Base-by-base conservation (phyloP, 495 filamentous ascomycete genomes). In the Neurospora sp. region DNA sequence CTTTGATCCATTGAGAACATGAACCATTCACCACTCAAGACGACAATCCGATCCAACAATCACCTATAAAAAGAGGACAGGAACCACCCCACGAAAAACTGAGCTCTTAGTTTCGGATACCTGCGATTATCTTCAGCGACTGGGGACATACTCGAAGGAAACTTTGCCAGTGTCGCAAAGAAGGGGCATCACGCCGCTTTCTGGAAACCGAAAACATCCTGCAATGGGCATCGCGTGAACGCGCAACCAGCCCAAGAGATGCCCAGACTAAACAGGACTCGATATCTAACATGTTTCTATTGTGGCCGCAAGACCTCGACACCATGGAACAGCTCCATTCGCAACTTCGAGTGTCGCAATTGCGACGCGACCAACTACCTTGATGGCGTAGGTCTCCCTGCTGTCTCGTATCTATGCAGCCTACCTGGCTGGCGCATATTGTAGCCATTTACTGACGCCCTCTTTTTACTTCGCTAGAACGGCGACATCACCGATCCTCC, bases 401-500 rank as follows among this genome's bases (percentile, higher is more conserved):
- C 35, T 61, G 31, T 40, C 22, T 20, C 40, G 39, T 16, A 38
- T 38, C 14, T 44, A 10, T 6, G 41, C 20, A 14, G 14, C 53
- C 5, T 16, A 35, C 27, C 22, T 61, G 14, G 22, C 22, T 66
- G 27, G 53, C 53, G 27, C 68, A 69, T n/a, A 2, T 41, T 22
- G 3, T 18, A 53, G 39, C 14, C 12, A 39, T n/a, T 27, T 12
- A 6, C 53, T 73, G 31, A 70, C 42, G 9, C 4, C 7, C 14
- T n/a, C 16, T 59, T 10, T 37, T 46, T 40, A 22, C 31, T 10
- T 53, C 27, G 16, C 5, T 71, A 94, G 91, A 87, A 93, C 79
- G 94, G 94, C 77, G 87, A 94, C 70, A 93, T 97, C 66, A 92
- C 91, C 68, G 94, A 97, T 78, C 93, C 94, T 18, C 94, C 94